phyloP scores from a whole-genome alignment of 306 rosid genomes.

The Glycyrrhiza uralensis region DNA sequence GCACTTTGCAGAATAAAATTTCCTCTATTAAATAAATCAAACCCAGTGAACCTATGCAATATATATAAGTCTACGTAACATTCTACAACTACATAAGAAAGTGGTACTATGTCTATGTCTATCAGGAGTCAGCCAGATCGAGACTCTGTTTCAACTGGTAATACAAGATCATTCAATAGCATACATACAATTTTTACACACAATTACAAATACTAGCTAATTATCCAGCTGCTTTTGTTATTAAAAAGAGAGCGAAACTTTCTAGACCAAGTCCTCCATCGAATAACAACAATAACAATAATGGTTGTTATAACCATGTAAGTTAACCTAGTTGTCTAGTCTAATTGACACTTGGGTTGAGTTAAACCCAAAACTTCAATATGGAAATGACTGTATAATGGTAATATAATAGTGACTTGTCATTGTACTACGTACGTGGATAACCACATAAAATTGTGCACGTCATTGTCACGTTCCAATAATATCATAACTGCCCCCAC shows the following conservation, averaged over 20 bases:
- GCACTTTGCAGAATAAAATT: not conserved
- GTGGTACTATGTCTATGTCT: no score
- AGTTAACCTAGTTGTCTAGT: not conserved
- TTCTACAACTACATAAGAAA: not conserved
- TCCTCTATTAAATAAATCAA: not conserved
- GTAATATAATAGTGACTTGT: not conserved
- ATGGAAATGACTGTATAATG: not conserved
- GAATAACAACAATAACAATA: not conserved
- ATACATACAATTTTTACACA: no score
- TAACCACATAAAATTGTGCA: conserved; percentile 11
- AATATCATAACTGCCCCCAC: conserved; percentile 11
- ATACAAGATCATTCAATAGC: not conserved
- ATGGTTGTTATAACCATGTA: no score
- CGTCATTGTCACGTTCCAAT: not conserved
- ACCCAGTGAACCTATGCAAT: not conserved
- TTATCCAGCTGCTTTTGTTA: not conserved
- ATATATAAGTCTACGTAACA: not conserved
- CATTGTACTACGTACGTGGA: not conserved
- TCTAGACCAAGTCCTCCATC: not conserved
- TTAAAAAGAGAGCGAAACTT: not conserved
- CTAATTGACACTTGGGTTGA: conserved; percentile 17
- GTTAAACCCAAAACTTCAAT: not conserved
- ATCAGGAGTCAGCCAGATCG: not conserved
- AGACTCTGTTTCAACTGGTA: not conserved
- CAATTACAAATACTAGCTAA: not conserved